These are phyloP conservation scores for Brassica cretica DNA, from an alignment of 345 rosid species.

Conservation along the genomic window DNA sequence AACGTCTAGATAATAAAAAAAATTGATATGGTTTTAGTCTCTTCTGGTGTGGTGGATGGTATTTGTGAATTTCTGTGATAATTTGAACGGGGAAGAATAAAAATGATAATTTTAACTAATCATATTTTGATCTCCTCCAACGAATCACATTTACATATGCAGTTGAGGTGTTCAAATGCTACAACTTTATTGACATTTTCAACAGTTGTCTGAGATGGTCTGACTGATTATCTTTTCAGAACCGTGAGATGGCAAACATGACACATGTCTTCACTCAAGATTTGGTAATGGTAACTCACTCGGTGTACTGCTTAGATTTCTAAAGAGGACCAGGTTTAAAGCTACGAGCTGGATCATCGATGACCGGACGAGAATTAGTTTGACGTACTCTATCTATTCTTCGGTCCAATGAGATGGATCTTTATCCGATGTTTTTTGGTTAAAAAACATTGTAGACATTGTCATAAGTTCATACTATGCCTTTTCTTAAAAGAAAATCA, in stretches of 20 bases:
- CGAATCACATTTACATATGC: conserved; percentile 1
- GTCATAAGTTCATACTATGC: not conserved
- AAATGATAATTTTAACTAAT: not conserved
- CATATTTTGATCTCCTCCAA: not conserved
- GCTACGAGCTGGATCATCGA: not conserved
- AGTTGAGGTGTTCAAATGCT: conserved; percentile 1
- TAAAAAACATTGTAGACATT: not conserved
- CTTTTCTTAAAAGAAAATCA: no score
- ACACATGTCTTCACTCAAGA: not conserved
- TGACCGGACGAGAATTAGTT: not conserved
- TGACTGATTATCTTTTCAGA: not conserved
- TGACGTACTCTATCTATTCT: no score
- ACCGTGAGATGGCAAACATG: not conserved
- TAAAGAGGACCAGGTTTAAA: no score
- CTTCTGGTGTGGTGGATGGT: not conserved
- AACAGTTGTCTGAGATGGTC: not conserved
- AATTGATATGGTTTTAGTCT: no score
- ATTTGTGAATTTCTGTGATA: not conserved
- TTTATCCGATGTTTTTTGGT: no score
- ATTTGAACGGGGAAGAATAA: not conserved
- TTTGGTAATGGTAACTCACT: not conserved
- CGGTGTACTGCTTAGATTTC: not conserved
- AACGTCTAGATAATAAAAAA: no score
- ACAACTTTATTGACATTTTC: not conserved
- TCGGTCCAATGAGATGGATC: no score